Conservation (phyloP, 2,329 filamentous ascomycete genomes). For the Colletotrichum gloeosporioides region DNA sequence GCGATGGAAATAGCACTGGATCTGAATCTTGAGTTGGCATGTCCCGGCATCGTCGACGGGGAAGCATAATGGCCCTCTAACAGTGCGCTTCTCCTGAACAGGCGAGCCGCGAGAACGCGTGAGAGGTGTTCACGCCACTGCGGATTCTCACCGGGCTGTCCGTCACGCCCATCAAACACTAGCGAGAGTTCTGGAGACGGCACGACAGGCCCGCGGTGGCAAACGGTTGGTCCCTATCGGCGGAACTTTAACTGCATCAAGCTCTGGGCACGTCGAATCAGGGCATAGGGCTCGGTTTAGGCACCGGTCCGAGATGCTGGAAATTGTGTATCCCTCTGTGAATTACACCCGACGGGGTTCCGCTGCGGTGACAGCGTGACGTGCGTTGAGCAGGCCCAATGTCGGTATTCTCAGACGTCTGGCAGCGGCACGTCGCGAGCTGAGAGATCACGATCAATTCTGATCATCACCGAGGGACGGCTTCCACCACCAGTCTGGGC, state of each 20-base stretch:
- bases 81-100: neutral
- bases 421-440: neutral
- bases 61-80: neutral
- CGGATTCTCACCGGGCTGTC: conserved; percentile 17
- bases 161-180: neutral
- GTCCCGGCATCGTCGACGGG: neutral
- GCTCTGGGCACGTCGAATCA: neutral
- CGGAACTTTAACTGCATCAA: conserved; percentile 6
- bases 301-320: neutral
- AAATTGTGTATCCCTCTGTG: neutral
- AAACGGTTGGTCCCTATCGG: neutral
- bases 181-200: neutral
- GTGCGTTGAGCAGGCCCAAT: neutral
- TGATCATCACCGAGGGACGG: conserved; percentile 5
- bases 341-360: neutral
- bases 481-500: neutral
- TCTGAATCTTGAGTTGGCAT: neutral
- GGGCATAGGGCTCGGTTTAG: neutral
- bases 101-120: neutral
- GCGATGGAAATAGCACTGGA: neutral
- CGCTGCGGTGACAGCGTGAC: neutral
- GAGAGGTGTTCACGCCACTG: neutral
- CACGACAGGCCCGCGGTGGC: neutral
- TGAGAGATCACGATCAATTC: neutral
- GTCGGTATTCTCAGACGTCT: neutral